A percentile compares a stretch with the other conserved stretches of the same genome.
phyloP scores from a whole-genome alignment of 179 eudicot species.

The Actinidia arguta region DNA sequence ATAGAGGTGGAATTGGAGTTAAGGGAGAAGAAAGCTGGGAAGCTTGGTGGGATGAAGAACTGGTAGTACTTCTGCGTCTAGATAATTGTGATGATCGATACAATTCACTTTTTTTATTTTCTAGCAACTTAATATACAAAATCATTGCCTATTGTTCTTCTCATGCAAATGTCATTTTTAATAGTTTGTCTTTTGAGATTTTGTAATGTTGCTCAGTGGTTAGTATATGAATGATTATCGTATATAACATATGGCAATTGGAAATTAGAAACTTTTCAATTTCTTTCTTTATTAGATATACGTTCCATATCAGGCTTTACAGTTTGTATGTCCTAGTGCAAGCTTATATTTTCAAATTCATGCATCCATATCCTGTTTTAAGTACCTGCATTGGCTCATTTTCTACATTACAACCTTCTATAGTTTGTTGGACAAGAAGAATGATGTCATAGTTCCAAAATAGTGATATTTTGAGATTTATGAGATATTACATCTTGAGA shows the following conservation, averaged over 20 bases:
- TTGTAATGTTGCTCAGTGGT: background rate
- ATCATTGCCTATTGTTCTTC: background rate
- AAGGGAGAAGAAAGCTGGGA: conserved; percentile 99
- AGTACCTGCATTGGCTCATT: background rate
- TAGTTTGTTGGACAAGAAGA: background rate
- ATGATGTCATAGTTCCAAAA: background rate
- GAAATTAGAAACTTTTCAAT: background rate
- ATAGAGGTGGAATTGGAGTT: conserved; percentile 98
- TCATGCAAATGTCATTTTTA: background rate
- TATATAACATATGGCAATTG: background rate
- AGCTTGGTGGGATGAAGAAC: conserved; percentile 99
- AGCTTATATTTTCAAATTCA: background rate
- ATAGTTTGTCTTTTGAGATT: background rate
- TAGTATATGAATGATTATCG: background rate
- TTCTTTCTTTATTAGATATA: no score
- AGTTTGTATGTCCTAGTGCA: background rate
- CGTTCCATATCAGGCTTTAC: no score
- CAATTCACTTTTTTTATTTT: background rate
- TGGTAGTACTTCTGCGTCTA: conserved; percentile 50
- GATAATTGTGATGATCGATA: background rate
- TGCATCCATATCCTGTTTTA: background rate
- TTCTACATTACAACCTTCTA: background rate
- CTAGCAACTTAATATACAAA: background rate
- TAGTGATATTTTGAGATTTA: background rate
- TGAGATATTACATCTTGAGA: background rate